Evolutionary conservation across 192 early-diverging fungal species (phyloP).

Genomic region (Diversispora eburnea): DNA sequence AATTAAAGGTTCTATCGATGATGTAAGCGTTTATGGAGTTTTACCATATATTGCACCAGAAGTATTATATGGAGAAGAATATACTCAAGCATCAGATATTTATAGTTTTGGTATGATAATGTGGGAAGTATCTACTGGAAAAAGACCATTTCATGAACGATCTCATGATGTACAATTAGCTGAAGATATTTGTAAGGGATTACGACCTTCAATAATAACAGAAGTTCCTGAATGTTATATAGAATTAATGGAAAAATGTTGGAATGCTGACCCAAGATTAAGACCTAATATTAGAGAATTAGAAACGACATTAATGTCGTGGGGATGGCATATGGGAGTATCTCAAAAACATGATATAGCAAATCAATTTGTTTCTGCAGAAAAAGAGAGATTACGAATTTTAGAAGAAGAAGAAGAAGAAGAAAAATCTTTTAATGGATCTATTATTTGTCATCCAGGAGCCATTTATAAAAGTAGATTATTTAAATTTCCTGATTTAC

Average conservation of each 20-base stretch:
- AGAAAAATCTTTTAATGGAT: neutral
- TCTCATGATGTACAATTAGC: neutral
- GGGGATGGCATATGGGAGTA: constrained; percentile 25
- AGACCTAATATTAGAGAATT: constrained; percentile 18
- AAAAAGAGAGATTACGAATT: constrained; percentile 7
- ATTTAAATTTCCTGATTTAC: neutral
- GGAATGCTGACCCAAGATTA: constrained; percentile 4
- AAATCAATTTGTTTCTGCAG: constrained; percentile 17
- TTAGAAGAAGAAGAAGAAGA: neutral
- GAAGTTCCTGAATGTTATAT: constrained; percentile 8
- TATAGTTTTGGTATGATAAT: constrained; percentile 25
- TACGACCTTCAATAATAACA: neutral
- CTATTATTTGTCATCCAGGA: neutral
- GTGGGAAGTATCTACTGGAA: constrained; percentile 8
- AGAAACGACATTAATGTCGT: constrained; percentile 22
- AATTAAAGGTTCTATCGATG: neutral
- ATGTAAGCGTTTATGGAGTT: neutral
- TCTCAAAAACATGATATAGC: constrained; percentile 7
- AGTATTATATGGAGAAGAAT: constrained; percentile 1
- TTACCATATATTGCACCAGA: constrained; percentile 12
- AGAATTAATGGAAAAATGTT: constrained; percentile 12
- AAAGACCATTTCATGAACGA: neutral
- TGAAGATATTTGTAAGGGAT: neutral
- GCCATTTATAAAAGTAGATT: constrained; percentile 5
- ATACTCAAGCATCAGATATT: constrained; percentile 1